phyloP scores from a whole-genome alignment of 257 asterid genomes.

The Solanum neorickii region DNA sequence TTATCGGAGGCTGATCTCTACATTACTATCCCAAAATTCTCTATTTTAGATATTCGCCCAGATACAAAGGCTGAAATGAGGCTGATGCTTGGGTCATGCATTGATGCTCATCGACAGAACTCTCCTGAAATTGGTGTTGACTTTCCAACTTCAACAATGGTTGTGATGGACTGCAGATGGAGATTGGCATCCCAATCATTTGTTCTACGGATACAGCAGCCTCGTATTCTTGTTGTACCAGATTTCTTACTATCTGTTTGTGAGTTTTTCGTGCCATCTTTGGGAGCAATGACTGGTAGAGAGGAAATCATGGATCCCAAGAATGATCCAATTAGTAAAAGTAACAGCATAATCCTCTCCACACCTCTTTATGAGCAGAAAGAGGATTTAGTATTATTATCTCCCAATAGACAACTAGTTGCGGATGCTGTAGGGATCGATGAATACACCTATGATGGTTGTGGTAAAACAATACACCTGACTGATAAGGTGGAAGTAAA shows the following conservation, averaged over 20 bases:
- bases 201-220: constrained; percentile 93
- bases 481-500: constrained; percentile 41
- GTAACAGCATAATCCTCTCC: constrained; percentile 57
- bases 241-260: constrained; percentile 89
- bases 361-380: constrained; percentile 49
- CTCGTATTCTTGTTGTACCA: constrained; percentile 89
- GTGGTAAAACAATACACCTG: constrained; percentile 80
- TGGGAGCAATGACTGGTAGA: constrained; percentile 92
- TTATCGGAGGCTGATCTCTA: constrained; percentile 88
- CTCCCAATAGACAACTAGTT: constrained; percentile 70
- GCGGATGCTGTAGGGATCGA: constrained; percentile 78
- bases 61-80: constrained; percentile 92
- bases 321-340: constrained; percentile 74
- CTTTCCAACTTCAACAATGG: constrained; percentile 78
- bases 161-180: constrained; percentile 99
- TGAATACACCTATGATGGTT: constrained; percentile 84
- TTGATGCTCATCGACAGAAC: constrained; percentile 56
- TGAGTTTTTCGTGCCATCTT: constrained; percentile 91
- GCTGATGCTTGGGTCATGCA: constrained; percentile 95
- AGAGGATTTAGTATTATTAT: constrained; percentile 66
- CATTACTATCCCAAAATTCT: constrained; percentile 77
- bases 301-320: constrained; percentile 92
- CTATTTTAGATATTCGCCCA: constrained; percentile 87
- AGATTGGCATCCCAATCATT: constrained; percentile 78
- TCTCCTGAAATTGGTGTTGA: constrained; percentile 44